Evolutionary conservation across 164 flowering plant species (phyloP).

Genomic region (Taxillus chinensis): DNA sequence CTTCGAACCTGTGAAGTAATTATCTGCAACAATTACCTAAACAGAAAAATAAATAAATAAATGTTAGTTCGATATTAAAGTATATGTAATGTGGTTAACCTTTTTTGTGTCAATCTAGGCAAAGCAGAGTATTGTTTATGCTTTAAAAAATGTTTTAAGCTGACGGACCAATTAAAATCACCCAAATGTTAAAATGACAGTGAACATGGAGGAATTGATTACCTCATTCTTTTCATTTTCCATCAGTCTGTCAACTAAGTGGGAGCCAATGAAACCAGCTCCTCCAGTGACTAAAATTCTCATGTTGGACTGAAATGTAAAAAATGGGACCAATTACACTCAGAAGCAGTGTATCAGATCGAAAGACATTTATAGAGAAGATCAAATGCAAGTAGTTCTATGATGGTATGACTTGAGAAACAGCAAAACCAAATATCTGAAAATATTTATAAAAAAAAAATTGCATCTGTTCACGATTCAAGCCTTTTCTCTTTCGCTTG

Average conservation of each 20-base stretch:
- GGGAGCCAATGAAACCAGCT: slow-evolving; percentile 70
- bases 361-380: too few species aligned
- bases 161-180: not conserved
- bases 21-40: slow-evolving; percentile 61
- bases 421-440: too few species aligned
- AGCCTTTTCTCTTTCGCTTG: too few species aligned
- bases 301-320: slow-evolving; percentile 44
- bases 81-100: not conserved
- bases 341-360: too few species aligned
- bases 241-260: slow-evolving; percentile 58
- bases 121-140: not conserved
- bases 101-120: not conserved
- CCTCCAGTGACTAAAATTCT: slow-evolving; percentile 62
- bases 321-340: too few species aligned
- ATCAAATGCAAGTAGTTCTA: too few species aligned
- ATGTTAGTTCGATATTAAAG: not conserved
- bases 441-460: too few species aligned
- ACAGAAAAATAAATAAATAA: not conserved
- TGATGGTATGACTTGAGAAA: too few species aligned
- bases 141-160: too few species aligned
- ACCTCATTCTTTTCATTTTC: slow-evolving; percentile 76
- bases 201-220: not conserved
- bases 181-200: not conserved
- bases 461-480: too few species aligned
- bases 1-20: slow-evolving; percentile 59